A percentile compares a stretch with the other conserved stretches of the same genome.
Conservation (phyloP, 169 alveolate genomes). For the Plasmodium malariae region DNA sequence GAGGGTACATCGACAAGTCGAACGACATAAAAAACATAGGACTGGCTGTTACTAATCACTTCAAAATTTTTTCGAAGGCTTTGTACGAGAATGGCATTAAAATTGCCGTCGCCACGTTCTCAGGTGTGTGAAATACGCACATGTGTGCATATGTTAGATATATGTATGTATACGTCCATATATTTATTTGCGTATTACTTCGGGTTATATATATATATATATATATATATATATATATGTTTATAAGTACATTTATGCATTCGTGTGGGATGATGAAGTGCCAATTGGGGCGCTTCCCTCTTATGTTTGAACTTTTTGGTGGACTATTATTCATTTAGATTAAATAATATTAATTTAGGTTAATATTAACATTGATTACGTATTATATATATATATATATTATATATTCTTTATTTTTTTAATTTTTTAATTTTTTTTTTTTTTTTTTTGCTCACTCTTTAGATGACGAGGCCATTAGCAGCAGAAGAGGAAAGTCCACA, state of each 20-base stretch:
- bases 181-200: neutral
- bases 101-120: constrained; percentile 68
- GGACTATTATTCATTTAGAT: too few species aligned
- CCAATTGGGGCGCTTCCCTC: neutral
- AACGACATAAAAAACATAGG: constrained; percentile 47
- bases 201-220: neutral
- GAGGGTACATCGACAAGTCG: constrained; percentile 47
- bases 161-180: too few species aligned
- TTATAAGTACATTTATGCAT: neutral
- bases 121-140: constrained; percentile 23
- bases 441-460: neutral
- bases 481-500: neutral
- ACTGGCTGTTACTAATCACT: constrained; percentile 25
- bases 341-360: too few species aligned
- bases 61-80: constrained; percentile 44
- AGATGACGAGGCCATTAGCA: constrained; percentile 56
- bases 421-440: neutral
- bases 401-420: too few species aligned
- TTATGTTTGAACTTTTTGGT: too few species aligned
- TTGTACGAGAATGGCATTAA: constrained; percentile 17
- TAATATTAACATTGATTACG: too few species aligned
- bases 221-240: neutral
- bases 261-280: neutral
- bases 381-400: too few species aligned
- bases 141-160: neutral